Percentiles rank a stretch among this genome's conserved stretches.
phyloP scores from a whole-genome alignment of 106 monocot species.

The Phalaenopsis equestris region DNA sequence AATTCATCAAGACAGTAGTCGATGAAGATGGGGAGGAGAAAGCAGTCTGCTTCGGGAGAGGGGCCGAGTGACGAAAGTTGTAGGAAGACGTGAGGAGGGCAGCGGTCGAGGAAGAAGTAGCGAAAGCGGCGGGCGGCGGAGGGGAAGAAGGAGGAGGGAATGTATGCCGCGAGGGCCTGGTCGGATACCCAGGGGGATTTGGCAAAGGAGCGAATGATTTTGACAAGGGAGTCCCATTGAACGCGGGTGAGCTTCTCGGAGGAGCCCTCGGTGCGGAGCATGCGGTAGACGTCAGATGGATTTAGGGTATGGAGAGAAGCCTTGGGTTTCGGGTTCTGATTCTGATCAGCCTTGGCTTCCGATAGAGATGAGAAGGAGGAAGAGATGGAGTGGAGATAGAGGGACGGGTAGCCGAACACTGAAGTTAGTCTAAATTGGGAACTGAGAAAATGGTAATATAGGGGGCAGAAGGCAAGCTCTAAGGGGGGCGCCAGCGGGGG shows the following conservation, averaged over 20 bases:
- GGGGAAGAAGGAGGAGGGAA: conserved; percentile 71
- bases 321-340: background rate
- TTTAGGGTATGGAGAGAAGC: conserved; percentile 1
- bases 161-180: conserved; percentile 82
- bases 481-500: background rate
- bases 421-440: background rate
- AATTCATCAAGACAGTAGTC: conserved; percentile 62
- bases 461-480: conserved; percentile 1
- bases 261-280: conserved; percentile 9
- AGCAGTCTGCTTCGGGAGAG: conserved; percentile 29
- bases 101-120: conserved; percentile 39
- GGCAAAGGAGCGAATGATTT: conserved; percentile 43
- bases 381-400: background rate
- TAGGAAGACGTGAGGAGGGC: conserved; percentile 9
- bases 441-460: background rate
- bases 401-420: no score
- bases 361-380: background rate
- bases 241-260: conserved; percentile 13
- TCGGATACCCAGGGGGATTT: conserved; percentile 64
- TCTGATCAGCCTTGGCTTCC: background rate
- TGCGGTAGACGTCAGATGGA: conserved; percentile 1
- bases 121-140: conserved; percentile 51
- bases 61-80: conserved; percentile 31
- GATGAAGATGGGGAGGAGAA: conserved; percentile 72
- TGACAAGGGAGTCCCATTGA: conserved; percentile 26